Evolutionary conservation across 768 basidiomycete genomes (phyloP).

Genomic region (Erythrobasidium yunnanense): DNA sequence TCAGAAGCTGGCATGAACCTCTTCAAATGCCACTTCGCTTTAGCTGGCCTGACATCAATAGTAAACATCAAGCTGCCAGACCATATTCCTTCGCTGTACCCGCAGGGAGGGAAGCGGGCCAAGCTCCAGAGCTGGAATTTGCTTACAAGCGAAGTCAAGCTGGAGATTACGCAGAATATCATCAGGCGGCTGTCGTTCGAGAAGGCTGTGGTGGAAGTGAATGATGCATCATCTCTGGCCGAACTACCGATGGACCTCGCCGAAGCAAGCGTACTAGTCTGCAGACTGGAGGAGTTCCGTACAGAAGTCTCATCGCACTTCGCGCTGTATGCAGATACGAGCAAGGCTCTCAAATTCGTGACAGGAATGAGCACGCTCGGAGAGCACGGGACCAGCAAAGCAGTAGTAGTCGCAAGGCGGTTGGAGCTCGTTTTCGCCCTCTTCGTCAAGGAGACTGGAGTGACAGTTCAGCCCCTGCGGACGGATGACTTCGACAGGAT

Average conservation of each 20-base stretch:
- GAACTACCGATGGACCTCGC: not conserved
- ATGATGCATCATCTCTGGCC: not conserved
- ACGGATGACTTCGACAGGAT: constrained; percentile 17
- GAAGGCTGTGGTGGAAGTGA: constrained; percentile 1
- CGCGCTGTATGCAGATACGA: constrained; percentile 14
- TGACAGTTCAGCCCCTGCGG: not conserved
- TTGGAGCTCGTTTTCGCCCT: constrained; percentile 14
- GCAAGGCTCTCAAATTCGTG: constrained; percentile 15
- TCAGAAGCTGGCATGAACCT: not conserved
- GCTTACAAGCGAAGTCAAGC: constrained; percentile 15
- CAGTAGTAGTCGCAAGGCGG: not conserved
- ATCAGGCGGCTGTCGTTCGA: constrained; percentile 4
- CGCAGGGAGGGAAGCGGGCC: constrained; percentile 6
- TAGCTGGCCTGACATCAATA: not conserved
- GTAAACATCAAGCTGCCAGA: constrained; percentile 7
- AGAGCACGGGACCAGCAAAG: constrained; percentile 15
- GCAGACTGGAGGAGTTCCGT: constrained; percentile 9
- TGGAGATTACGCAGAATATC: constrained; percentile 20
- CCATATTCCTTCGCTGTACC: constrained; percentile 11
- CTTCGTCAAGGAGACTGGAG: constrained; percentile 1
- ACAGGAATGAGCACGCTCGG: not conserved
- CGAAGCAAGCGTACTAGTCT: not conserved
- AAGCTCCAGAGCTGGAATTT: constrained; percentile 23
- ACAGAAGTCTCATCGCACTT: constrained; percentile 6
- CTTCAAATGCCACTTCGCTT: not conserved